Conservation (phyloP, 2,329 filamentous ascomycete genomes). For the Botrytis fabae region DNA sequence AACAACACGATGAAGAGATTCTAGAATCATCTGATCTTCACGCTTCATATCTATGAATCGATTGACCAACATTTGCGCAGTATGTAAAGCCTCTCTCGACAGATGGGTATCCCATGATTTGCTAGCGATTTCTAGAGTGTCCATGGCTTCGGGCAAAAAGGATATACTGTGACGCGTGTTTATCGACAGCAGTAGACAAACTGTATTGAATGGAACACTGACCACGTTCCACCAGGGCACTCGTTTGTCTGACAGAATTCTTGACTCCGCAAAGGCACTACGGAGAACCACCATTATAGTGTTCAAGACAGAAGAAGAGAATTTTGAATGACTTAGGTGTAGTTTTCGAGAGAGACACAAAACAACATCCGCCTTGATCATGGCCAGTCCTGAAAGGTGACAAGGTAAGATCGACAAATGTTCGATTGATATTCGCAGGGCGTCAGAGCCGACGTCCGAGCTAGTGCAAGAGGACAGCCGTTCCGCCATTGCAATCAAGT, state of each 20-base stretch:
- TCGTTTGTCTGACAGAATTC: conserved; percentile 22
- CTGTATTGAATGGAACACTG: conserved; percentile 30
- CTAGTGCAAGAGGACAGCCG: conserved; percentile 23
- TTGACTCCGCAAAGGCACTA: conserved; percentile 27
- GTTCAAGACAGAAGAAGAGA: not conserved
- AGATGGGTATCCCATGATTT: conserved; percentile 28
- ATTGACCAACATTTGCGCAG: conserved; percentile 32
- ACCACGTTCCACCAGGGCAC: conserved; percentile 35
- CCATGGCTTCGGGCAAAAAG: conserved; percentile 28
- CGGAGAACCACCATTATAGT: conserved; percentile 27
- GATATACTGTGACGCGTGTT: conserved; percentile 29
- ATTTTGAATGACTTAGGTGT: conserved; percentile 21
- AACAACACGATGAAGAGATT: conserved; percentile 28
- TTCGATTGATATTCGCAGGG: conserved; percentile 16
- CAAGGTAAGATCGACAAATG: conserved; percentile 12
- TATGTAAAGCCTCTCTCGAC: conserved; percentile 32
- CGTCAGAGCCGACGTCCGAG: not conserved
- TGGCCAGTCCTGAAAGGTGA: conserved; percentile 16
- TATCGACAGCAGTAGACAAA: conserved; percentile 32
- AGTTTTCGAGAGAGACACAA: conserved; percentile 29
- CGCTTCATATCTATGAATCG: conserved; percentile 28
- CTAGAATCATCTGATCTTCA: conserved; percentile 26
- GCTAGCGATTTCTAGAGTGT: conserved; percentile 28
- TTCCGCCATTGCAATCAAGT: conserved; percentile 27
- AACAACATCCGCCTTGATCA: conserved; percentile 30